phyloP scores from a whole-genome alignment of 345 rosid species.

The Lumnitzera littorea region DNA sequence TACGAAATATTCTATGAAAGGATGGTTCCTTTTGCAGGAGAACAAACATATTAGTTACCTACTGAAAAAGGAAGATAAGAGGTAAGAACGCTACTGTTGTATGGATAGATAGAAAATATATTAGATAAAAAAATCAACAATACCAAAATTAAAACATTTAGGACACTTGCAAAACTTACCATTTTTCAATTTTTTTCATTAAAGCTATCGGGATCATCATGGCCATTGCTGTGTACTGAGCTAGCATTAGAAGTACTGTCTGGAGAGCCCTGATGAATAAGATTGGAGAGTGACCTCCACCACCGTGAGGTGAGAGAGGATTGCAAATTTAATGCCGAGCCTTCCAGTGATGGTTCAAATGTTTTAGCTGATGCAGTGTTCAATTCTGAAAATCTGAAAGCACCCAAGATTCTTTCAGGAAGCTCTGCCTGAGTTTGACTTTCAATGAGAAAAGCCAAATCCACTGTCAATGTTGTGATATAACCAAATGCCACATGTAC shows the following conservation, averaged over 20 bases:
- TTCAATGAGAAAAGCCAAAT: constrained; percentile 82
- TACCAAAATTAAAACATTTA: background rate
- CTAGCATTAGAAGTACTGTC: constrained; percentile 27
- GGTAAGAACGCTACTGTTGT: too few species aligned
- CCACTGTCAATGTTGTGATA: constrained; percentile 80
- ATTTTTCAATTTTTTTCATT: constrained; percentile 27
- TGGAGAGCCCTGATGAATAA: constrained; percentile 51
- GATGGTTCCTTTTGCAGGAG: too few species aligned
- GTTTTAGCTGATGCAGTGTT: constrained; percentile 53
- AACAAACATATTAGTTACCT: too few species aligned
- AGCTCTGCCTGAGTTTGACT: constrained; percentile 78
- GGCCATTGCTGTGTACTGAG: constrained; percentile 26
- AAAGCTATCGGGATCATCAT: constrained; percentile 19
- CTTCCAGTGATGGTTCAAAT: constrained; percentile 26
- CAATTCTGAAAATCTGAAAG: constrained; percentile 74
- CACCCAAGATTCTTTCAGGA: constrained; percentile 75
- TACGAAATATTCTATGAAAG: too few species aligned
- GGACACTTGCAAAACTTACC: constrained; percentile 27
- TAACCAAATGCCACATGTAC: constrained; percentile 93
- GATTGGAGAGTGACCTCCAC: constrained; percentile 73
- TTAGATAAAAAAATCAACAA: background rate
- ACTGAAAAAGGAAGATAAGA: too few species aligned
- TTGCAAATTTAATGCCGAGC: constrained; percentile 18
- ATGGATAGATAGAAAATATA: too few species aligned
- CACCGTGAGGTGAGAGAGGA: constrained; percentile 49